Conservation (phyloP, 139 green algal species). For the Choricystis sp. region DNA sequence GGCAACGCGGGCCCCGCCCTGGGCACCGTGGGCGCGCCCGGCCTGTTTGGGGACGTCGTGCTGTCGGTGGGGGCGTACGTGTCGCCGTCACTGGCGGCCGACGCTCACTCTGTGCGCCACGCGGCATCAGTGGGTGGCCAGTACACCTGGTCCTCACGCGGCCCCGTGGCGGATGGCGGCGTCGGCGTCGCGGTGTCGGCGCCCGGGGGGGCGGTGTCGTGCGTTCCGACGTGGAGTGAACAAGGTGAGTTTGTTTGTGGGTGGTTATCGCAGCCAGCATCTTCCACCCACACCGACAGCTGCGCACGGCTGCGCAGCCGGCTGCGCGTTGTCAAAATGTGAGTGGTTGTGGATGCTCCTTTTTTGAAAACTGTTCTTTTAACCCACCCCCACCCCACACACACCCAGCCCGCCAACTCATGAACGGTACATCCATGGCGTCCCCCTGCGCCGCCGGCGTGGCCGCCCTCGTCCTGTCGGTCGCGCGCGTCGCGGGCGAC, state of each 20-base stretch:
- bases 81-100: constrained; percentile 49
- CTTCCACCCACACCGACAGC: too few relatives aligned
- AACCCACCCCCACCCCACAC: constrained; percentile 1
- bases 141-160: constrained; percentile 66
- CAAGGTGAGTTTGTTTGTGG: too few relatives aligned
- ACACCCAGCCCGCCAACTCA: constrained; percentile 53
- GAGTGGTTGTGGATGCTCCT: too few relatives aligned
- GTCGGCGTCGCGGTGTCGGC: constrained; percentile 56
- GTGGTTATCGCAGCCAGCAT: too few relatives aligned
- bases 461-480: constrained; percentile 62
- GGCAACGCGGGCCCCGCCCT: constrained; percentile 77
- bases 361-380: neutral
- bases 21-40: constrained; percentile 66
- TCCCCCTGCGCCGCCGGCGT: constrained; percentile 57
- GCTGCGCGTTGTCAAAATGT: too few relatives aligned
- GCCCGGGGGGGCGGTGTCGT: constrained; percentile 53
- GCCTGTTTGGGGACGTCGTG: constrained; percentile 51
- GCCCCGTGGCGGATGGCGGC: constrained; percentile 56
- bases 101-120: constrained; percentile 46
- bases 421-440: constrained; percentile 78
- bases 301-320: too few relatives aligned
- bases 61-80: constrained; percentile 74
- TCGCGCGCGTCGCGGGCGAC: constrained; percentile 27
- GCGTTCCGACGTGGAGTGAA: constrained; percentile 61
- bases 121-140: constrained; percentile 24